Conservation (phyloP, 108 stramenopile species). For the Tribonema minus region DNA sequence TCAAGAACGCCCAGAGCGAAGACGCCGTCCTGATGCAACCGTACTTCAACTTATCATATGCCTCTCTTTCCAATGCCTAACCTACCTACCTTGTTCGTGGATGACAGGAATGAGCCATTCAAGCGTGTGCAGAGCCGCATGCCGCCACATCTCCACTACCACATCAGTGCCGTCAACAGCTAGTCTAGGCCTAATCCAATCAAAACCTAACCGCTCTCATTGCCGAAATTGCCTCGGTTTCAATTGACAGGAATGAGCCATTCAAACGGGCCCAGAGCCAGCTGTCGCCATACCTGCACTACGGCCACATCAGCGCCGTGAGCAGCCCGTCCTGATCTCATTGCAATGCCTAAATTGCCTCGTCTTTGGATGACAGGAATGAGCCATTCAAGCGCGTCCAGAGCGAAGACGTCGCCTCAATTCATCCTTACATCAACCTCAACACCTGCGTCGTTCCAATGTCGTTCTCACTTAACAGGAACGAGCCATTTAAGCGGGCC, state of each 20-base stretch:
- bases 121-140: background rate
- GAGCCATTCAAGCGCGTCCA: background rate
- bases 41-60: no score
- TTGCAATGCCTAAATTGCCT: background rate
- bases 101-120: background rate
- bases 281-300: background rate
- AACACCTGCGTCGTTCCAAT: background rate
- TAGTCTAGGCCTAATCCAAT: background rate
- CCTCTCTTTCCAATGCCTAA: background rate
- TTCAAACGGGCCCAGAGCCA: background rate
- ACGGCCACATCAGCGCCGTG: background rate
- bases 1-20: background rate
- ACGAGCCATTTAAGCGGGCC: background rate
- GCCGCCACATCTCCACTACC: background rate
- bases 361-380: background rate
- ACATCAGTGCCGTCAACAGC: background rate
- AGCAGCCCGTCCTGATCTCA: background rate
- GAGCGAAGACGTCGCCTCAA: background rate
- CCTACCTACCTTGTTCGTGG: background rate
- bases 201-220: background rate
- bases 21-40: background rate
- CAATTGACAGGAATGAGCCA: background rate
- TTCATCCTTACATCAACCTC: background rate
- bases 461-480: background rate
- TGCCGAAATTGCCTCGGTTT: background rate